A percentile compares a stretch with the other conserved stretches of the same genome.
These are phyloP conservation scores for Chlorella sp. DNA, from an alignment of 139 green algal species.

Conservation along the genomic window DNA sequence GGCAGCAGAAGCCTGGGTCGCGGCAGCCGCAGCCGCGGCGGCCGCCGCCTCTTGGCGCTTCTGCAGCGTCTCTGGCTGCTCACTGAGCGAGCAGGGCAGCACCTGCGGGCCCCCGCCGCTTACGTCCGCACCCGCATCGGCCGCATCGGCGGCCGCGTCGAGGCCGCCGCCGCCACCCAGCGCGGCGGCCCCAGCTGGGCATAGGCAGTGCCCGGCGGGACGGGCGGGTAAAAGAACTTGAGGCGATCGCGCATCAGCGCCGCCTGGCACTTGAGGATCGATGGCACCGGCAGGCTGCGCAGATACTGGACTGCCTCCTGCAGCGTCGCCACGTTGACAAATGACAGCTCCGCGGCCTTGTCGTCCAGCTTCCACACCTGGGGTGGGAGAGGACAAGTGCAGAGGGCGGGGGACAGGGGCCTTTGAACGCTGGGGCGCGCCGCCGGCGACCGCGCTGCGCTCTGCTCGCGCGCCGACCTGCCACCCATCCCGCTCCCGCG, in stretches of 20 bases:
- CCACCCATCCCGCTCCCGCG: neutral
- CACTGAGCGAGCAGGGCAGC: too few relatives aligned
- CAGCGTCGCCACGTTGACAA: slow-evolving; percentile 22
- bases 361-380: slow-evolving; percentile 42
- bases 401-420: neutral
- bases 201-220: neutral
- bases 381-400: neutral
- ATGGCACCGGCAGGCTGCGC: slow-evolving; percentile 10
- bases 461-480: too few relatives aligned
- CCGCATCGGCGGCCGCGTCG: too few relatives aligned
- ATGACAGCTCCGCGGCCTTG: neutral
- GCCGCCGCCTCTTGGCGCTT: too few relatives aligned
- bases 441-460: too few relatives aligned
- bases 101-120: too few relatives aligned
- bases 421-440: neutral
- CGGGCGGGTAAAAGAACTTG: slow-evolving; percentile 44
- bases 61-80: too few relatives aligned
- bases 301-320: slow-evolving; percentile 30
- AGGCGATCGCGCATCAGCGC: slow-evolving; percentile 12
- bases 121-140: too few relatives aligned
- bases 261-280: slow-evolving; percentile 11
- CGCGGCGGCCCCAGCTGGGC: neutral
- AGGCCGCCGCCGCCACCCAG: too few relatives aligned
- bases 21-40: too few relatives aligned
- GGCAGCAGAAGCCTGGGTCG: too few relatives aligned